These are phyloP conservation scores for Paradendryphiella salina DNA, from an alignment of 2,329 filamentous ascomycete species.

Conservation along the genomic window DNA sequence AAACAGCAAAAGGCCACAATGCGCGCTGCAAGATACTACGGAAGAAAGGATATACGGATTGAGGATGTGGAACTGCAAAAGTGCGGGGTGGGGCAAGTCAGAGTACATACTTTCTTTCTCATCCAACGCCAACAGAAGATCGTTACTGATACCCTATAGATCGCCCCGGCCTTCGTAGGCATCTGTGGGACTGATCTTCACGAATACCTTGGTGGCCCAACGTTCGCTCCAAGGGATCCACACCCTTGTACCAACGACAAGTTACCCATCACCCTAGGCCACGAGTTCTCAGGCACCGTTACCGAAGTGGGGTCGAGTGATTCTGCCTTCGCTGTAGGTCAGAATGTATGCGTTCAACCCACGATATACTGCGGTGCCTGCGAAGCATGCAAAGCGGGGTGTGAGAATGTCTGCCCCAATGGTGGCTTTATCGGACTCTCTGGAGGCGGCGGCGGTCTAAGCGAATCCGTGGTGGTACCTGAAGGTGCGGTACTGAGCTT, in stretches of 20 bases:
- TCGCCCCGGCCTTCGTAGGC: conserved; percentile 55
- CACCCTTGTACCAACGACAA: conserved; percentile 62
- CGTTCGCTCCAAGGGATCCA: conserved; percentile 55
- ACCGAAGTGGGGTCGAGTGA: conserved; percentile 61
- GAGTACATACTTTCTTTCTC: conserved; percentile 25
- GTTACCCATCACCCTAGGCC: conserved; percentile 64
- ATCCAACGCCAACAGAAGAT: not conserved
- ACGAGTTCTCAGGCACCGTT: conserved; percentile 66
- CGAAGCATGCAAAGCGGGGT: conserved; percentile 56
- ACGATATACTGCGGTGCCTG: conserved; percentile 63
- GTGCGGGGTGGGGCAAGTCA: conserved; percentile 57
- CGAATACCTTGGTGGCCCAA: conserved; percentile 56
- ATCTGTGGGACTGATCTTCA: conserved; percentile 60
- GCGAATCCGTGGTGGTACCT: conserved; percentile 59
- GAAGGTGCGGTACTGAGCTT: conserved; percentile 55
- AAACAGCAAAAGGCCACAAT: conserved; percentile 40
- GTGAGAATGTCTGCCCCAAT: conserved; percentile 62
- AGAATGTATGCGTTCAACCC: conserved; percentile 63
- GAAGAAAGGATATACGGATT: conserved; percentile 59
- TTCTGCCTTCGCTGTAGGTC: conserved; percentile 55
- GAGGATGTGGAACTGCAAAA: conserved; percentile 55
- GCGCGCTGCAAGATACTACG: conserved; percentile 60
- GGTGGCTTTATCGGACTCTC: conserved; percentile 58
- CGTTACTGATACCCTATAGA: conserved; percentile 21
- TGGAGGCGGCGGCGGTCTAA: conserved; percentile 60